Conservation (phyloP, 2,329 filamentous ascomycete genomes). For the Fusarium acutatum region DNA sequence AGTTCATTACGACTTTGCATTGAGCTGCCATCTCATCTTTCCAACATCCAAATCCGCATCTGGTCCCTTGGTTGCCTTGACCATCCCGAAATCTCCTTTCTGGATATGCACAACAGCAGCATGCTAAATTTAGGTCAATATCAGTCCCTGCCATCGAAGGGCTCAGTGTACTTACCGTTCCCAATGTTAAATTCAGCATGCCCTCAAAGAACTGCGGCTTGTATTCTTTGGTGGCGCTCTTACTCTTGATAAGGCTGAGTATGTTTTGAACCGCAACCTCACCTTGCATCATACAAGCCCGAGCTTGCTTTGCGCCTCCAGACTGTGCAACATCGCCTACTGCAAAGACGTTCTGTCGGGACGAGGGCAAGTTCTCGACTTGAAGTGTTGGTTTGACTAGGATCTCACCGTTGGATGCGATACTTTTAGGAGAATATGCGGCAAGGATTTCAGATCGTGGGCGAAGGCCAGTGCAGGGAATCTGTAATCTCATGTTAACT, state of each 20-base stretch:
- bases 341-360: background rate
- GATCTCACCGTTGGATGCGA: conserved; percentile 4
- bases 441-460: conserved; percentile 10
- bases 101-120: background rate
- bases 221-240: background rate
- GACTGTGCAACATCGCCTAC: conserved; percentile 16
- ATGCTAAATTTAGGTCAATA: background rate
- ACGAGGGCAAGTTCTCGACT: background rate
- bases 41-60: conserved; percentile 2
- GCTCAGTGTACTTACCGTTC: background rate
- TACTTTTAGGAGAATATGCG: background rate
- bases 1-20: background rate
- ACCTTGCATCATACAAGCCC: conserved; percentile 15
- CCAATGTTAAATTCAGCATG: conserved; percentile 1
- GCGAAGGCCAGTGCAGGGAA: conserved; percentile 22
- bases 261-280: conserved; percentile 10
- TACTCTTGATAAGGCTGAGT: background rate
- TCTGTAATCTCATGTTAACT: background rate
- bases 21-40: conserved; percentile 1
- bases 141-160: rapidly evolving
- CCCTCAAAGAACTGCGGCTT: conserved; percentile 12
- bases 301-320: conserved; percentile 23
- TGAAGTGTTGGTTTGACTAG: conserved; percentile 10
- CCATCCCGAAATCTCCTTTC: conserved; percentile 4
- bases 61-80: background rate